Percentiles rank a stretch among this genome's conserved stretches.
These are phyloP conservation scores for Diaporthe velutina DNA, from an alignment of 2,329 filamentous ascomycete species.

Conservation along the genomic window DNA sequence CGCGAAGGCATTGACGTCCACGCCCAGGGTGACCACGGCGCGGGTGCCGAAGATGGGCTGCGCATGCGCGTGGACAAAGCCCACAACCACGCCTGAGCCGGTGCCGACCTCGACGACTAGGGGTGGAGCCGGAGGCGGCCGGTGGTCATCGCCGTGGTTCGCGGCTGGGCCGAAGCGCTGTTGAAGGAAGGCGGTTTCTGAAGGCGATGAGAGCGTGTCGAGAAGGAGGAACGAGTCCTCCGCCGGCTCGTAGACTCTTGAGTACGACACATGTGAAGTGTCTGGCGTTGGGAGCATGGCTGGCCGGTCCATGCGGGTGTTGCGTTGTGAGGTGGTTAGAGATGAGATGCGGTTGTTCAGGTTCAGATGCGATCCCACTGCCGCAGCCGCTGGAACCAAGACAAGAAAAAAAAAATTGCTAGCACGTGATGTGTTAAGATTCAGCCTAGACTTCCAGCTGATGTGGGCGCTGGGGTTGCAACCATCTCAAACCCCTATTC, in stretches of 20 bases:
- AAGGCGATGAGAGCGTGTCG: conserved; percentile 83
- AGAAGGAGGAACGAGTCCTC: conserved; percentile 96
- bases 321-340: not conserved
- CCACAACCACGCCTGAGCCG: conserved; percentile 93
- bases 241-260: conserved; percentile 92
- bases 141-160: not conserved
- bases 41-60: conserved; percentile 77
- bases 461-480: not conserved
- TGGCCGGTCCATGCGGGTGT: not conserved
- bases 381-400: not conserved
- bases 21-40: conserved; percentile 78
- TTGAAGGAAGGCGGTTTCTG: conserved; percentile 78
- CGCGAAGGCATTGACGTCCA: conserved; percentile 89
- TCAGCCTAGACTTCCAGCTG: not conserved
- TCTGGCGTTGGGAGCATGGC: conserved; percentile 92
- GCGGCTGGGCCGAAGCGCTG: conserved; percentile 64
- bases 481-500: conserved; percentile 1
- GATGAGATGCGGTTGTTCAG: not conserved
- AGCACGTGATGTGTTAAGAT: conserved; percentile 36
- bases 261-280: conserved; percentile 90
- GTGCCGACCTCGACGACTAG: conserved; percentile 89
- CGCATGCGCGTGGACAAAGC: conserved; percentile 85
- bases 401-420: conserved; percentile 30
- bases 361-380: not conserved
- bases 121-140: conserved; percentile 56